These are phyloP conservation scores for Byssoonygena ceratinophila DNA, from an alignment of 2,329 filamentous ascomycete genomes.

Conservation along the genomic window DNA sequence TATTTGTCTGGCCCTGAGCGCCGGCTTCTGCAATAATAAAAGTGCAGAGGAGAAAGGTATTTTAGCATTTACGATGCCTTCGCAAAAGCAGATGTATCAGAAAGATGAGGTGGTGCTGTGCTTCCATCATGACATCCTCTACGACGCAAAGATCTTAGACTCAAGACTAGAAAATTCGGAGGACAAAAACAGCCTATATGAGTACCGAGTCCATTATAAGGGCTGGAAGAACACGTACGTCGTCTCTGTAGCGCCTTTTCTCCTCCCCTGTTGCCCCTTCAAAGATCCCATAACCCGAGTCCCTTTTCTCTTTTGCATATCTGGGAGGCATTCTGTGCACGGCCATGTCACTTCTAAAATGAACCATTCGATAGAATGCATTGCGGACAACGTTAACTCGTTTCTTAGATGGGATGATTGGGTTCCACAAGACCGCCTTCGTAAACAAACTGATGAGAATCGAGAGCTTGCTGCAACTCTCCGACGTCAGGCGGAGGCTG, in stretches of 20 bases:
- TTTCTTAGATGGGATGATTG: conserved; percentile 87
- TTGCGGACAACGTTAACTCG: background rate
- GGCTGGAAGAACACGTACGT: conserved; percentile 95
- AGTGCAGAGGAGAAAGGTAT: background rate
- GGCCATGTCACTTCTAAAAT: background rate
- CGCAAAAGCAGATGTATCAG: conserved; percentile 44
- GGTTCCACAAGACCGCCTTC: conserved; percentile 85
- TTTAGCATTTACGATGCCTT: conserved; percentile 28
- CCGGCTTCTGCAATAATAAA: background rate
- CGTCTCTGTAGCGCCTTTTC: background rate
- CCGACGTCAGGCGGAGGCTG: conserved; percentile 34
- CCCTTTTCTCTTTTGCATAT: background rate
- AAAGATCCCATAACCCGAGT: background rate
- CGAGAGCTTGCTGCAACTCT: conserved; percentile 62
- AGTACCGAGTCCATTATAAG: conserved; percentile 96
- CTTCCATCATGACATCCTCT: conserved; percentile 94
- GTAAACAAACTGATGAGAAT: conserved; percentile 92
- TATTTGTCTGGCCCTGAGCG: background rate
- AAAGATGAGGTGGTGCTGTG: conserved; percentile 90
- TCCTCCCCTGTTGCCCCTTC: background rate
- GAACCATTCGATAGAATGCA: background rate
- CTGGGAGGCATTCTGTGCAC: too few relatives aligned
- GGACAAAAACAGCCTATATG: conserved; percentile 62
- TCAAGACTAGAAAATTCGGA: conserved; percentile 51
- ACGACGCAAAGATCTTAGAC: conserved; percentile 92